Base-by-base conservation (phyloP, 371 early-diverging fungal species). In the Dichotomocladium elegans region DNA sequence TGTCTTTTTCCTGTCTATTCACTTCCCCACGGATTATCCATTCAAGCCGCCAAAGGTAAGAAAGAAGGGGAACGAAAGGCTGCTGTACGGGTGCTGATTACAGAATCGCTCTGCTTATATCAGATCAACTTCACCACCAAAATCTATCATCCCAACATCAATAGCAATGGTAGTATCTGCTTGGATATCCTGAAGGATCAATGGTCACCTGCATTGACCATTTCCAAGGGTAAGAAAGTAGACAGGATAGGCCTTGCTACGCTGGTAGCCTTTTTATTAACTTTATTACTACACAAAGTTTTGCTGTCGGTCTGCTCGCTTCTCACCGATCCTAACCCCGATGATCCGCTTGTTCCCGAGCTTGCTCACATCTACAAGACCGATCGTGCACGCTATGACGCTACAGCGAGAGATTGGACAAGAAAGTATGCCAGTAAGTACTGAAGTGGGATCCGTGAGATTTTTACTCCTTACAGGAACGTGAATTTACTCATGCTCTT, bases 101-200 rank as follows among this genome's bases (percentile, higher is more conserved):
- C 7, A 10, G 27, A 12, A 17, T 37, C 27, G 21, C 28, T 22
- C 6, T 14, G 14, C 25, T 27, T 2, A 29, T 50, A 3, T 19
- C 15, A 88, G 85, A 86, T 99, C 59, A 92, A 84, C 78, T 99
- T 99, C 77, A 89, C 94, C 48, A 97, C 99, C 47, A 81, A 91
- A 56, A 98, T 99, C 59, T 99, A 96, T 66, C 99, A 99, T 80
- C 98, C 99, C 51, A 99, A 99, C 81, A 98, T 99, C 79, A 99
- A 99, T 85, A 88, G 90, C 66, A 97, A 96, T 67, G 99, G 99
- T 50, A 88, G 89, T 61, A 99, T 99, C 60, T 99, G 99, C 73
- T 79, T 99, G 76, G 98, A 98, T 71, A 98, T 99, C 64, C 82
- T 99, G 72, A 90, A 87, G 66, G 99, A 99, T 66, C 97, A 97